Base-by-base conservation (phyloP, 2,329 filamentous ascomycete genomes). In the Talaromyces sp. region DNA sequence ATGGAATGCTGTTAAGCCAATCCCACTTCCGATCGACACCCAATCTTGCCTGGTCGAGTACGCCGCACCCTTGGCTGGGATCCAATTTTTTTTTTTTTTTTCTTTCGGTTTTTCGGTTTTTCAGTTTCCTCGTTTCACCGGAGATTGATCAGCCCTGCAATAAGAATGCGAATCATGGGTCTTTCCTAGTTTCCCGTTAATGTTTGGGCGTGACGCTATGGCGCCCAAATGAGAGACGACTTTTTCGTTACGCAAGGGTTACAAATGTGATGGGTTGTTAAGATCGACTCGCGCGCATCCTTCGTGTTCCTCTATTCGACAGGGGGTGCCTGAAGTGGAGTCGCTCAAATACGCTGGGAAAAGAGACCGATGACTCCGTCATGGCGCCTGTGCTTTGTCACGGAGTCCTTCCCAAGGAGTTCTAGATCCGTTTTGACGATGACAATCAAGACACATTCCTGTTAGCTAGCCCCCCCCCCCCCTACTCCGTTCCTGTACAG, bases 221-320 rank as follows among this genome's bases (percentile, higher is more conserved):
- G 37, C 50, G 14, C 8, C 22, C 24, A 27, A 27, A 27, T 9
- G 43, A 22, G 47, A n/a, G 17, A 27, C 27, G 16, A 10, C 10
- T n/a, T 30, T 42, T 30, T 42, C 49, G 54, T 63, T 63, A 62
- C 61, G 61, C 61, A 62, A 63, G 61, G 61, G 61, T 62, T 55
- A 58, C 60, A 54, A 60, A 63, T 63, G 58, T 62, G 60, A 61
- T 61, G 54, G 54, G 47, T 54, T 52, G 33, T 49, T 39, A 24
- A 56, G 55, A 57, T 57, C 52, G 49, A 40, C 42, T 42, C 40
- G 49, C 44, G 49, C 44, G 51, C 57, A 59, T 60, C 57, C 46
- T 52, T 52, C 52, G 48, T 47, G 40, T 51, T 47, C 44, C 36
- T 54, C 44, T 48, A 50, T 29, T 54, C 49, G 49, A 59, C 52